phyloP scores from a whole-genome alignment of 345 rosid genomes.

The Eutrema japonicum region DNA sequence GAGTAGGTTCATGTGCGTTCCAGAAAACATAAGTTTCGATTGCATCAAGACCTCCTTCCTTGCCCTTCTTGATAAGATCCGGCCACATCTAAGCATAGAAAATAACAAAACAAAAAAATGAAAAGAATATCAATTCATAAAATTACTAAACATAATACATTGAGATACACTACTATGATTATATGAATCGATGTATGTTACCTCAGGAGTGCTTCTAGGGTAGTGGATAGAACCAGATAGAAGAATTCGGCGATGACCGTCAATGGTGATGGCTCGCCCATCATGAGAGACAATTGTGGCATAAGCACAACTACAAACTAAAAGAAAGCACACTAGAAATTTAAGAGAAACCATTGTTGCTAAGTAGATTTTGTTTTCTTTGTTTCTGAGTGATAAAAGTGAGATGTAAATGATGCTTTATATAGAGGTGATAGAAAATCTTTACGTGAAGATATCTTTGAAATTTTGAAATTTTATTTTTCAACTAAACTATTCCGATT shows the following conservation, averaged over 20 bases:
- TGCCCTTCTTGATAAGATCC: constrained; percentile 53
- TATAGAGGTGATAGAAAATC: constrained; percentile 16
- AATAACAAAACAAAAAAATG: not conserved
- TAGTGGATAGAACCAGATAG: constrained; percentile 58
- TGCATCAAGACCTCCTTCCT: constrained; percentile 59
- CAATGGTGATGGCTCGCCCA: constrained; percentile 53
- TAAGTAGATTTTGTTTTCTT: not conserved
- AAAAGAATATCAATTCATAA: not conserved
- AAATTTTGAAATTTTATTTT: no score
- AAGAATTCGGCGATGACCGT: constrained; percentile 53
- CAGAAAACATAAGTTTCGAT: constrained; percentile 65
- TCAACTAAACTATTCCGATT: no score
- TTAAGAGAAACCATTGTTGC: constrained; percentile 24
- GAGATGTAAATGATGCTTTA: not conserved
- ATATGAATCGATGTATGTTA: not conserved
- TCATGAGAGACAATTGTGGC: constrained; percentile 41
- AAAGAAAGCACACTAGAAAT: constrained; percentile 17
- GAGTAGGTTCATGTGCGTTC: constrained; percentile 58
- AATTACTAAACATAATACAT: not conserved
- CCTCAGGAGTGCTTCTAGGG: constrained; percentile 59
- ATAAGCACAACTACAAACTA: constrained; percentile 14
- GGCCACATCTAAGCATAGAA: constrained; percentile 58
- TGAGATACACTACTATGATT: not conserved
- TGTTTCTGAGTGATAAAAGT: not conserved
- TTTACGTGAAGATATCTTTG: not conserved